Evolutionary conservation across 257 asterid species (phyloP), one percentile per base, ranked within the genome.

Genomic region (Solanum chmielewskii): DNA sequence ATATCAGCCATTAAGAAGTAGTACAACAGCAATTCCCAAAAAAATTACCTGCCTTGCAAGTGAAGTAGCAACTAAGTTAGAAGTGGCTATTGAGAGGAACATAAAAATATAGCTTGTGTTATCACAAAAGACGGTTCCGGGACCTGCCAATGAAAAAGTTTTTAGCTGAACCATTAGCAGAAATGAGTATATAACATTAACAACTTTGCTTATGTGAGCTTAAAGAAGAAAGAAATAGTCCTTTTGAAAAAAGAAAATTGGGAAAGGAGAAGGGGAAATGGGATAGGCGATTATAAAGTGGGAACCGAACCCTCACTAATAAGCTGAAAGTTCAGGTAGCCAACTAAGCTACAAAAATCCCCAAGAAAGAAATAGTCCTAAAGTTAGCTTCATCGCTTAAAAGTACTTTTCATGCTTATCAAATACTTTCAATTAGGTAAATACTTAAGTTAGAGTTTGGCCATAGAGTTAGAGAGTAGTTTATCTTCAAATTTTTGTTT

Each of bases 61-160:
- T 87, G 98, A 85, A 75, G 97, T 95, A 83, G 99, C 99, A 83
- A 97, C 99, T 92, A 97, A 90, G 89, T 97, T 97, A 18, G 99
- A 97, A 85, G 98, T 97, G 90, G 98, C 98, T 89, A 95, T 94
- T 11, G 98, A 94, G 18, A 97, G 98, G 91, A 97, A 97, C 99
- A 97, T 97, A 88, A 97, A 97, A 86, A 91, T 94, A 81, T 95
- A 97, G 89, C 98, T 92, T 12, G 95, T 91, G 88, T 97, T 78
- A 83, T 97, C 98, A 85, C 98, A 94, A 84, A 97, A 93, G 78
- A 97, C 98, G 0, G 99, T 97, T 82, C 98, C 99, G 0, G 98
- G 98, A 20, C 99, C 99, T 95, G 95, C 90, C 85, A 93, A 92
- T 87, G 39, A 47, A 29, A 31, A 64, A 85, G 52, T 78, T 71